phyloP scores from a whole-genome alignment of 2,329 filamentous ascomycete species.

The Diaporthe humulicola region DNA sequence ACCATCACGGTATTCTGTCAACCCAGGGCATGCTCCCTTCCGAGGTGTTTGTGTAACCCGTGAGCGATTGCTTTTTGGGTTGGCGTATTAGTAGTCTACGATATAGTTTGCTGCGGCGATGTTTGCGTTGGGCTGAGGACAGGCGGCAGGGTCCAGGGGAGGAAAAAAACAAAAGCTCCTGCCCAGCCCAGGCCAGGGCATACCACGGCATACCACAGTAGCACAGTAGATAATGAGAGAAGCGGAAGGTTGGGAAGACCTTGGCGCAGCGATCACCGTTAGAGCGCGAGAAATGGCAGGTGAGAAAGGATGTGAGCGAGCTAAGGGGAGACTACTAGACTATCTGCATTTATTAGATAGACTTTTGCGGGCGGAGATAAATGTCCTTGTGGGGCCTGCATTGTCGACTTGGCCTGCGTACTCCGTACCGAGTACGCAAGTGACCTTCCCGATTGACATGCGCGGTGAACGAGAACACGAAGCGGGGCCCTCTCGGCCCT shows the following conservation, averaged over 20 bases:
- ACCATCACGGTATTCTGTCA: neutral
- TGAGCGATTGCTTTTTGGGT: neutral
- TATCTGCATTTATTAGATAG: slow-evolving; percentile 1
- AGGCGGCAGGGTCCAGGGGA: slow-evolving; percentile 3
- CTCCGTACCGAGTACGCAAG: neutral
- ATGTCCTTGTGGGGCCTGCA: slow-evolving; percentile 22
- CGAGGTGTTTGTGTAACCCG: neutral
- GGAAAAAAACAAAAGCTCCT: neutral
- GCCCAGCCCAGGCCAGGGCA: neutral
- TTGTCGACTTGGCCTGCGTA: neutral
- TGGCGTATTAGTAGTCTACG: neutral
- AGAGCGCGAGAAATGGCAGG: slow-evolving; percentile 20
- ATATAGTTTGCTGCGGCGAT: neutral
- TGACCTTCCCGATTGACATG: slow-evolving; percentile 25
- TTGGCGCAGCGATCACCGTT: neutral
- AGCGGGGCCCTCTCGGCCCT: slow-evolving; percentile 14
- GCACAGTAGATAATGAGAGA: no score
- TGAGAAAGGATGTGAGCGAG: slow-evolving; percentile 8
- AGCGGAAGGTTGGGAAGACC: slow-evolving; percentile 17
- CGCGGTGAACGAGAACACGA: slow-evolving; percentile 12
- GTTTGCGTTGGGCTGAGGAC: slow-evolving; percentile 2
- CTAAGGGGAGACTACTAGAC: slow-evolving; percentile 14
- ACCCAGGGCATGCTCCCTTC: neutral
- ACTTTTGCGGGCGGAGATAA: slow-evolving; percentile 14
- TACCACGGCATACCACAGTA: no score